These are phyloP conservation scores for Picochlorum sp. DNA, from an alignment of 139 green algal genomes.

Conservation along the genomic window DNA sequence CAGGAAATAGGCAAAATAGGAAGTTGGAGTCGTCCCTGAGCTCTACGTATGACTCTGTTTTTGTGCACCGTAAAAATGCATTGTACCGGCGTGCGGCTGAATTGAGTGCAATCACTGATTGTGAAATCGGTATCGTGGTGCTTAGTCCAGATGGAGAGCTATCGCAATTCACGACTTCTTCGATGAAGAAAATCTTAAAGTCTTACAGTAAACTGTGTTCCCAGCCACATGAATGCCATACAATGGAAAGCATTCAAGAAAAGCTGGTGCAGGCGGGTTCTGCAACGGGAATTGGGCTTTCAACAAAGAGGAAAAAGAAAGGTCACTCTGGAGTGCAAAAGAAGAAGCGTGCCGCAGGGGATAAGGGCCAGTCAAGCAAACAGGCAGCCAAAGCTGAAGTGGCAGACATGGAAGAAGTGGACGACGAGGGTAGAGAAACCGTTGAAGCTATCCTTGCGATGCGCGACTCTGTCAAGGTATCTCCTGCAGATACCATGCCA, in stretches of 20 bases:
- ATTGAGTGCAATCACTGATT: constrained; percentile 67
- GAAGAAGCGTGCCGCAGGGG: not conserved
- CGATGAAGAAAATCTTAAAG: constrained; percentile 54
- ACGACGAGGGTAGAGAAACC: too few relatives aligned
- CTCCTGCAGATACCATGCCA: not conserved
- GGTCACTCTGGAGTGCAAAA: not conserved
- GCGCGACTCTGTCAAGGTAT: not conserved
- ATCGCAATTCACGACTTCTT: constrained; percentile 51
- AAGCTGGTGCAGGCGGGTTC: not conserved
- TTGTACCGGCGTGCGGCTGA: constrained; percentile 78
- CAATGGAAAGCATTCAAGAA: constrained; percentile 39
- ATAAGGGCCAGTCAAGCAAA: not conserved
- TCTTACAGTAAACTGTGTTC: constrained; percentile 31
- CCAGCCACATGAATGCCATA: constrained; percentile 48
- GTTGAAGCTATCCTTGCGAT: not conserved
- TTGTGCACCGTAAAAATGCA: constrained; percentile 59
- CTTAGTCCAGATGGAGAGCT: constrained; percentile 50
- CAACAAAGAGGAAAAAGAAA: not conserved
- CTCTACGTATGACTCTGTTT: constrained; percentile 10
- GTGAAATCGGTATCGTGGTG: constrained; percentile 64
- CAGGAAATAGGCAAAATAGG: not conserved
- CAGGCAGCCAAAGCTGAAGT: not conserved
- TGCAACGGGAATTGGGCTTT: constrained; percentile 5
- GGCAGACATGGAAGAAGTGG: not conserved
- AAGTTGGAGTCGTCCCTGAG: not conserved